These are phyloP conservation scores for Dioszegia crocea DNA, from an alignment of 768 basidiomycete species.

Conservation along the genomic window DNA sequence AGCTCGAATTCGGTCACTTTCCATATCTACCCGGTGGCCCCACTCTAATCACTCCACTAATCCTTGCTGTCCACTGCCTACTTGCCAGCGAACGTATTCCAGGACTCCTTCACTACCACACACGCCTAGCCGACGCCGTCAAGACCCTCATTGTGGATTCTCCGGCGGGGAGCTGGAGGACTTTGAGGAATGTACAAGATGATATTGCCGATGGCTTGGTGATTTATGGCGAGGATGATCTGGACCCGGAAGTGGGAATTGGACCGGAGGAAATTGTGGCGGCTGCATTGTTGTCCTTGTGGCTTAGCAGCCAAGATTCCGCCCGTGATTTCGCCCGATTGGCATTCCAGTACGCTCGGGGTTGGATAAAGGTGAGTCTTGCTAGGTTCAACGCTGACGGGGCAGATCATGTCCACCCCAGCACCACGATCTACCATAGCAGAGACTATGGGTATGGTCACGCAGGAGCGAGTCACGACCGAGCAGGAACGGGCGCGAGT, in stretches of 20 bases:
- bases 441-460: conserved; percentile 15
- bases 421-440: conserved; percentile 13
- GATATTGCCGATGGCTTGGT: not conserved
- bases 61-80: conserved; percentile 32
- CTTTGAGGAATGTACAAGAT: not conserved
- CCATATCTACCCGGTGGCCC: conserved; percentile 32
- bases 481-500: conserved; percentile 25
- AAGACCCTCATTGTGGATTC: not conserved
- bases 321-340: conserved; percentile 21
- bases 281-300: conserved; percentile 22
- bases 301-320: conserved; percentile 21
- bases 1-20: conserved; percentile 24
- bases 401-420: conserved; percentile 11
- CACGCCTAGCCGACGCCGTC: not conserved
- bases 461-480: conserved; percentile 23
- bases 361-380: conserved; percentile 31
- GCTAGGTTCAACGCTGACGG: not conserved
- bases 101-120: conserved; percentile 9
- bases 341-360: conserved; percentile 34
- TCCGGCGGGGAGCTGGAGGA: not conserved
- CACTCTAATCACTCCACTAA: conserved; percentile 28
- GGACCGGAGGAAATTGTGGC: conserved; percentile 42
- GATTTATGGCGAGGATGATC: conserved; percentile 13
- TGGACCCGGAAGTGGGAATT: conserved; percentile 39
- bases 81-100: conserved; percentile 27